phyloP scores from a whole-genome alignment of 2,329 filamentous ascomycete species.

The Xylaria sp. region DNA sequence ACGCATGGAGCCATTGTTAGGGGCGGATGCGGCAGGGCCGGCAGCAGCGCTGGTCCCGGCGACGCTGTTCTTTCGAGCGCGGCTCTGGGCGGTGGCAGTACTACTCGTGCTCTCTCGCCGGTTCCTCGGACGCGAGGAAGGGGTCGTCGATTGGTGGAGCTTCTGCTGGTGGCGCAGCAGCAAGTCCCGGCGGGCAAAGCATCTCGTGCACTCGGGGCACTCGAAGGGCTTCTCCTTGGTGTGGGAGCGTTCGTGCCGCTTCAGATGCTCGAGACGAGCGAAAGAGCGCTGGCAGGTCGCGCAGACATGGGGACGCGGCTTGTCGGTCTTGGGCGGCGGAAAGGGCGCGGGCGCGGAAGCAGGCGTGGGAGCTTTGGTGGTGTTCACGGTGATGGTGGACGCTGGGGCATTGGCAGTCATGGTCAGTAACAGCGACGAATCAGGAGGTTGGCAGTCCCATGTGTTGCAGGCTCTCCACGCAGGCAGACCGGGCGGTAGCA shows the following conservation, averaged over 20 bases:
- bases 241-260: slow-evolving; percentile 85
- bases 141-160: slow-evolving; percentile 91
- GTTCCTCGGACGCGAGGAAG: slow-evolving; percentile 86
- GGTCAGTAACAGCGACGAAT: slow-evolving; percentile 41
- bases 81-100: slow-evolving; percentile 72
- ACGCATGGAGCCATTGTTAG: slow-evolving; percentile 73
- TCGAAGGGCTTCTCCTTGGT: slow-evolving; percentile 94
- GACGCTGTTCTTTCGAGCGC: slow-evolving; percentile 93
- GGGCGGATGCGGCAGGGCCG: slow-evolving; percentile 61
- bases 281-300: slow-evolving; percentile 91
- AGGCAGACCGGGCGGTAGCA: slow-evolving; percentile 27
- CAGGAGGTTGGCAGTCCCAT: slow-evolving; percentile 28
- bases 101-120: slow-evolving; percentile 89
- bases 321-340: slow-evolving; percentile 93
- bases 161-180: slow-evolving; percentile 97
- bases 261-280: slow-evolving; percentile 93
- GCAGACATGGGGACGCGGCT: slow-evolving; percentile 94
- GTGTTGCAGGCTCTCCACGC: slow-evolving; percentile 29
- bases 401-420: slow-evolving; percentile 42
- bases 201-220: slow-evolving; percentile 92
- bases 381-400: slow-evolving; percentile 56
- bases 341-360: slow-evolving; percentile 55
- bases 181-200: slow-evolving; percentile 93
- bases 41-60: slow-evolving; percentile 65
- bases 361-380: slow-evolving; percentile 43